Evolutionary conservation across 371 early-diverging fungal genomes (phyloP).

Genomic region (Blastocladiella emersonii): DNA sequence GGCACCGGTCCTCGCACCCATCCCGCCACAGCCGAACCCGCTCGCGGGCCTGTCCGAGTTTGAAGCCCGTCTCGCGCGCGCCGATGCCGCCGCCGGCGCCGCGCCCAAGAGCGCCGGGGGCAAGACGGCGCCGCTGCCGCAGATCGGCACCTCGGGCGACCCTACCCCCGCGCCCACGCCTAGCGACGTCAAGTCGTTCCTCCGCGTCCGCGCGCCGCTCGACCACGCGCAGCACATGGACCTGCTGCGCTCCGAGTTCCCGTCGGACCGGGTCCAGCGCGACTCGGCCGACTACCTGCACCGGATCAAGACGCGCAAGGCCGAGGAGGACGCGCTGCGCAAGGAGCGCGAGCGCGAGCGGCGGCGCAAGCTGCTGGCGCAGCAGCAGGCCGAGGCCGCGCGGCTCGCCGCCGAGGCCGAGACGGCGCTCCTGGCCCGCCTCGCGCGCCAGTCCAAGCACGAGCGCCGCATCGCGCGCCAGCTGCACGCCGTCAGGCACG

Average conservation of each 20-base stretch:
- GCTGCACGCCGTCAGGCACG: conserved; percentile 28
- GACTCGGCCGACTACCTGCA: not conserved
- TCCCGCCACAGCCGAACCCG: no score
- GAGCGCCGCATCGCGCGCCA: conserved; percentile 37
- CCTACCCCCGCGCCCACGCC: no score
- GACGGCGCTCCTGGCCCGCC: conserved; percentile 21
- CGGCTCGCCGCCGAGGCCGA: conserved; percentile 21
- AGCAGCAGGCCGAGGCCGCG: conserved; percentile 24
- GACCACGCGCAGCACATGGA: not conserved
- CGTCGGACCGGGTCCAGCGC: not conserved
- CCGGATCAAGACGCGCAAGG: conserved; percentile 13
- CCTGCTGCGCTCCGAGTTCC: not conserved
- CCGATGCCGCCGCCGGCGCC: no score
- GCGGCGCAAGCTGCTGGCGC: conserved; percentile 21
- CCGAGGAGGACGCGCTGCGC: conserved; percentile 25
- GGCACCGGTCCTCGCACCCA: no score
- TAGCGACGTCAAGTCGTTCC: not conserved
- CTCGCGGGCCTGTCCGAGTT: no score
- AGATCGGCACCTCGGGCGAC: no score
- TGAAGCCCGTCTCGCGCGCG: no score
- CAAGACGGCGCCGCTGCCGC: no score
- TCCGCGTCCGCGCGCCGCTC: not conserved
- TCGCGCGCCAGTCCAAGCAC: conserved; percentile 36
- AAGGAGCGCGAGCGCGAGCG: conserved; percentile 29
- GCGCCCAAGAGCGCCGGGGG: no score